Evolutionary conservation across 352 stramenopile species (phyloP), one percentile per base, ranked within the genome.

Genomic region (Blastocystis sp.): DNA sequence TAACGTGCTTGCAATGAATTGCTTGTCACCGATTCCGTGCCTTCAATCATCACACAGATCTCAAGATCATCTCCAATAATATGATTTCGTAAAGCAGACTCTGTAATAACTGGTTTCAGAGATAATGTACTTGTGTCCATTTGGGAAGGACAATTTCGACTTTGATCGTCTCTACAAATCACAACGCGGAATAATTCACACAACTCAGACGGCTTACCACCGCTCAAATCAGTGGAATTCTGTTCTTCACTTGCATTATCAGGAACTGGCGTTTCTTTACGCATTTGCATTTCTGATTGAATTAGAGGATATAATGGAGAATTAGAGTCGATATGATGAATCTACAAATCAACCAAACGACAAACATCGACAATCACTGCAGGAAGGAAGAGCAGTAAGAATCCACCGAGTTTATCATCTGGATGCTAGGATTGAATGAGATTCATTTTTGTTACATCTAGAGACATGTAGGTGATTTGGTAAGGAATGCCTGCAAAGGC

Each of bases 41-140:
- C 69, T 60, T 81, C 69, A 56, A 81, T 81, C 44, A 62, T 64
- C 37, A 81, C 69, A n/a, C 58, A 33, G 69, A 81, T 81, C 33
- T 81, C 69, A 27, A 81, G 48, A 22, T 81, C 51, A 27, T 60
- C 35, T n/a, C 15, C 53, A n/a, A 62, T 56, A 19, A 81, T 30
- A 30, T 40, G 42, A 22, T 81, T 30, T 4, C 77, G 69, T n/a
- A 81, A 64, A 27, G 24, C n/a, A 24, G 69, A 15, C n/a, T 81
- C 69, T 17, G 69, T 62, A 22, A 81, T 42, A 22, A 48, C 22
- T 19, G 69, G 33, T 27, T 59, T 59, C 17, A 54, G 24, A 4
- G 40, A 48, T 2, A 9, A 2, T 48, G 40, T 9, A 9, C 3
- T 48, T 48, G 40, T 9, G 40, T 48, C 9, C 2, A 48, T 9